phyloP scores from a whole-genome alignment of 2,329 filamentous ascomycete species.

The Microdochium bolleyi region DNA sequence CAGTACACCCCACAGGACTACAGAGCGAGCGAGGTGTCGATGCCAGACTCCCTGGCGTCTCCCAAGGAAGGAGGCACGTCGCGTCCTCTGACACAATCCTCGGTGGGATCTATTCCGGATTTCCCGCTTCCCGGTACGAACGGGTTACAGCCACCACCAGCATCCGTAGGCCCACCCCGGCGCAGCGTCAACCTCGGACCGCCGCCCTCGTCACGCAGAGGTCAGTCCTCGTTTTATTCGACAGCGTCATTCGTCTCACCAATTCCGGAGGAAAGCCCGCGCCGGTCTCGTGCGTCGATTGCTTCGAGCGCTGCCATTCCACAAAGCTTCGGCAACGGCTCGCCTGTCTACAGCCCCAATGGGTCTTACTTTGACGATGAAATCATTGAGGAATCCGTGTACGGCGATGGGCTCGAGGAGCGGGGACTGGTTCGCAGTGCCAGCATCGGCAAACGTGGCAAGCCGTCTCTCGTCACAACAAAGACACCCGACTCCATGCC shows the following conservation, averaged over 20 bases:
- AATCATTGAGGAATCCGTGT: slow-evolving; percentile 35
- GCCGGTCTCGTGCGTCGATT: slow-evolving; percentile 54
- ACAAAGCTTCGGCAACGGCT: slow-evolving; percentile 52
- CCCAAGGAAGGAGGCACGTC: slow-evolving; percentile 31
- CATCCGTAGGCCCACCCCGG: slow-evolving; percentile 25
- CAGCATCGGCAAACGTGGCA: slow-evolving; percentile 53
- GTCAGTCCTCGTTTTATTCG: slow-evolving; percentile 58
- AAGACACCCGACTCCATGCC: slow-evolving; percentile 19
- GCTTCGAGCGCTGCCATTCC: slow-evolving; percentile 69
- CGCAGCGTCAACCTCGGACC: slow-evolving; percentile 49
- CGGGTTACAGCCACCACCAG: slow-evolving; percentile 13
- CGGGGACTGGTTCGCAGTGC: slow-evolving; percentile 51
- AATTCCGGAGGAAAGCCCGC: slow-evolving; percentile 63
- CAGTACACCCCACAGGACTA: slow-evolving; percentile 31
- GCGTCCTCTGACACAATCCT: slow-evolving; percentile 44
- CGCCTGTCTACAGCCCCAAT: slow-evolving; percentile 34
- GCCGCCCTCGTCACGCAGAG: slow-evolving; percentile 51
- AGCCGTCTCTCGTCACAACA: slow-evolving; percentile 46
- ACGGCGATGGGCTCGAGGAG: slow-evolving; percentile 44
- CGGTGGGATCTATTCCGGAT: slow-evolving; percentile 51
- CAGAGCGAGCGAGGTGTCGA: slow-evolving; percentile 29
- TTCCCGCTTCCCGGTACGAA: slow-evolving; percentile 35
- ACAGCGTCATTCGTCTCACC: slow-evolving; percentile 62
- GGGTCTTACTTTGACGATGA: slow-evolving; percentile 43
- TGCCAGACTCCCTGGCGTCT: slow-evolving; percentile 32